Base-by-base conservation (phyloP, 352 stramenopile genomes). In the Phytophthora ohioensis region DNA sequence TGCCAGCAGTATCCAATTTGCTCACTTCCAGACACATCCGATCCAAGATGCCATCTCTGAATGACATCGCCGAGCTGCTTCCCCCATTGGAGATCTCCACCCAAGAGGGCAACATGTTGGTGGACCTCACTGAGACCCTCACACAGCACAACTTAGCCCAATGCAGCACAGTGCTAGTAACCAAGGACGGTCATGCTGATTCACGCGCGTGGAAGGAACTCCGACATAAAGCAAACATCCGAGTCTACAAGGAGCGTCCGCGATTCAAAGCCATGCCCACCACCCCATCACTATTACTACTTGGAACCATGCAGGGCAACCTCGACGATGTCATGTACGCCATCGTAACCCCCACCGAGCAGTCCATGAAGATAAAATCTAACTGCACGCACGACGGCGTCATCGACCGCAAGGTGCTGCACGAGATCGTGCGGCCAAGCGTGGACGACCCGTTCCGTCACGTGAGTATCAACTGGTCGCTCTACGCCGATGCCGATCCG, bases 391-490 rank as follows among this genome's bases (percentile, higher is more conserved):
- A 78, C 34, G 80, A 89, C 60, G 73, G 71, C 27, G 62, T 69
- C 13, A 45, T 75, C 34, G 71, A 79, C 67, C 52, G 61, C 47
- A 75, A 75, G 45, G 36, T 75, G 34, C 57, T 79, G 21, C 57
- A 60, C 47, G 62, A 65, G 6, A 62, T 70, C 30, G 67, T 73
- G 3, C 55, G 57, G 1, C 67, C 71, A 1, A 69, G 27, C 1
- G 60, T 64, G 1, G 71, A 75, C 49, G 59, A 80, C 47, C 79
- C 79, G 42, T 84, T 84, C 59, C 67, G 59, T 8, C 77, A 78
- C 27, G 54, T 87, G 27, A 69, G 68, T 8, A 51, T 87, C 43
- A 87, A 80, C 31, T 87, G 80, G 80, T 63, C 51, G 46, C 60
- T 75, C 38, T 78, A 68, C 56, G 13, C 49, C 12, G 65, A 71